Evolutionary conservation across 352 stramenopile species (phyloP).

Genomic region (Globisporangium canariense): DNA sequence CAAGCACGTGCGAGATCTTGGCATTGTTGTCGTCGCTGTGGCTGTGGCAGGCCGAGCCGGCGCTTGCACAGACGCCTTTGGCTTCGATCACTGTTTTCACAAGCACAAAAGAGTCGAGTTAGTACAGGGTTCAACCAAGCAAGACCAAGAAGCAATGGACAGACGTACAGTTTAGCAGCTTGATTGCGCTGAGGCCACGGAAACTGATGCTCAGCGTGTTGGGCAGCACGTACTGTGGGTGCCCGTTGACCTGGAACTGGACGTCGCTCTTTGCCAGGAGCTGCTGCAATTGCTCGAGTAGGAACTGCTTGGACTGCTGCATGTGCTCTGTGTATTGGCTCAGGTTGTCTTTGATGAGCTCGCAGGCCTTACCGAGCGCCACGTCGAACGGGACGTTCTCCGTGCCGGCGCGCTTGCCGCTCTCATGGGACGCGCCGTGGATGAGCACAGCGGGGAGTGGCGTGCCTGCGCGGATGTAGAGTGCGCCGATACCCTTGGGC

Average conservation of each 20-base stretch:
- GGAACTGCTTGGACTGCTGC: conserved; percentile 44
- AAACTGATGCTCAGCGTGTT: conserved; percentile 98
- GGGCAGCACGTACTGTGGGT: conserved; percentile 79
- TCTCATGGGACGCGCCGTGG: conserved; percentile 92
- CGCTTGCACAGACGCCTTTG: conserved; percentile 85
- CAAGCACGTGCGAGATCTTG: conserved; percentile 88
- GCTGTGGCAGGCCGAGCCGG: conserved; percentile 93
- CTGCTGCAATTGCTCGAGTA: conserved; percentile 53
- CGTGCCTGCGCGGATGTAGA: conserved; percentile 64
- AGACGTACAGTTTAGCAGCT: conserved; percentile 75
- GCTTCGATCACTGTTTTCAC: conserved; percentile 63
- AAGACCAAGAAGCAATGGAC: not conserved
- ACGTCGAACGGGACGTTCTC: conserved; percentile 96
- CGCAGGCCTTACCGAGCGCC: conserved; percentile 88
- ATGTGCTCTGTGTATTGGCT: conserved; percentile 70
- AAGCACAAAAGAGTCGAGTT: not conserved
- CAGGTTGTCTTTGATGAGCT: conserved; percentile 65
- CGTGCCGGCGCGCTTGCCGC: conserved; percentile 91
- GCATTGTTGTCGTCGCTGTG: conserved; percentile 45
- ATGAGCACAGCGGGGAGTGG: conserved; percentile 64
- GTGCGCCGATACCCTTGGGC: conserved; percentile 89
- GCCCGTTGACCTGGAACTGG: conserved; percentile 82
- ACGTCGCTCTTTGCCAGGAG: conserved; percentile 41
- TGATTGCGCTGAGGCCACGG: conserved; percentile 72
- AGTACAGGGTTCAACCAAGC: not conserved